These are phyloP conservation scores for Eucalyptus marginata DNA, from an alignment of 345 rosid genomes.

Conservation along the genomic window DNA sequence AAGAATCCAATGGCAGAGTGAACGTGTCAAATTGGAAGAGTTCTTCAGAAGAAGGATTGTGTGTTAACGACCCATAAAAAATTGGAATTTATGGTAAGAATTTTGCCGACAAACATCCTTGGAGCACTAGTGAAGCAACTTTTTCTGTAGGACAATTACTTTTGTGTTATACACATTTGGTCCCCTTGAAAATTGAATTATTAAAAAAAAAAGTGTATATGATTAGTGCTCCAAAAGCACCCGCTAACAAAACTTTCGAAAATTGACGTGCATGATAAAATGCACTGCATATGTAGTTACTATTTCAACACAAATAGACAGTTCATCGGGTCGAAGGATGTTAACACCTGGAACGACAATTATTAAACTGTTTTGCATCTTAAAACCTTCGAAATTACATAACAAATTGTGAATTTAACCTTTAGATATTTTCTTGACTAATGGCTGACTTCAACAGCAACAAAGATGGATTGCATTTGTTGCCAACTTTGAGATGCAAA, in stretches of 20 bases:
- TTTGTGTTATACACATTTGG: neutral
- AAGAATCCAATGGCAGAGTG: neutral
- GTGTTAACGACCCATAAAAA: neutral
- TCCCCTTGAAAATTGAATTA: neutral
- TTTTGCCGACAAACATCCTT: neutral
- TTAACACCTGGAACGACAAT: neutral
- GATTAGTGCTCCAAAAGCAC: neutral
- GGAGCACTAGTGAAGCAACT: neutral
- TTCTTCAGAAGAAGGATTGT: neutral
- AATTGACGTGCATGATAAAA: neutral
- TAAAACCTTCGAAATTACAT: neutral
- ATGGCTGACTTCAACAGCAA: neutral
- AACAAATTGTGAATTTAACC: neutral
- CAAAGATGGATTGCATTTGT: neutral
- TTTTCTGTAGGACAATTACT: neutral
- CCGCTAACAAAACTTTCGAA: neutral
- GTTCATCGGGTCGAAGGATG: neutral
- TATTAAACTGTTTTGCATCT: neutral
- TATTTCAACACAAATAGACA: neutral
- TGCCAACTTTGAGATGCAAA: neutral
- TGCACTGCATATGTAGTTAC: neutral
- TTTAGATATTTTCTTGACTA: neutral
- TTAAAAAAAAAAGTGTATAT: neutral
- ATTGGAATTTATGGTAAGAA: neutral
- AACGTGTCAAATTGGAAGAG: neutral